phyloP scores from a whole-genome alignment of 257 asterid genomes.

The Solanum etuberosum region DNA sequence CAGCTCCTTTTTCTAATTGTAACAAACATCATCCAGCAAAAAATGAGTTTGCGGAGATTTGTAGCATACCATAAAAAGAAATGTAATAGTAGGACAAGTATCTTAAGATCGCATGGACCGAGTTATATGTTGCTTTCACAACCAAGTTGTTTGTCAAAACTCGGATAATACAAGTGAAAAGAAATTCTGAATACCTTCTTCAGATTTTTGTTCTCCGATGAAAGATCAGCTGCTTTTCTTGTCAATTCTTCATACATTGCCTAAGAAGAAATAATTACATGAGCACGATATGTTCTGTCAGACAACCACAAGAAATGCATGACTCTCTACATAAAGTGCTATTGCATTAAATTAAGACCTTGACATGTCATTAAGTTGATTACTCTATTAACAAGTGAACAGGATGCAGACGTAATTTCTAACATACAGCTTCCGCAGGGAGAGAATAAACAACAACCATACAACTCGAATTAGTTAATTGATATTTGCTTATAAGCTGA shows the following conservation, averaged over 20 bases:
- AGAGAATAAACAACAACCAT: not conserved
- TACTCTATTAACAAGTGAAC: not conserved
- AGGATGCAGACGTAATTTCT: not conserved
- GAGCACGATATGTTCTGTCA: not conserved
- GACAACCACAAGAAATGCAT: not conserved
- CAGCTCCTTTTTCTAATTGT: slow-evolving; percentile 48
- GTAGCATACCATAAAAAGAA: not conserved
- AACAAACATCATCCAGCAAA: not conserved
- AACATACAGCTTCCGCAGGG: not conserved
- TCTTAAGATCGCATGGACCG: not conserved
- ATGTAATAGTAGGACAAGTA: not conserved
- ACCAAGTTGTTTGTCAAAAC: not conserved
- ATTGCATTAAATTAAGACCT: not conserved
- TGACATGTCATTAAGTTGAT: not conserved
- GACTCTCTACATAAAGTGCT: not conserved
- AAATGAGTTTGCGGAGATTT: not conserved
- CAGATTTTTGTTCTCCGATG: slow-evolving; percentile 39
- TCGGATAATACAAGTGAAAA: not conserved
- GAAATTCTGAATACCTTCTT: slow-evolving; percentile 28
- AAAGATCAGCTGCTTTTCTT: slow-evolving; percentile 28
- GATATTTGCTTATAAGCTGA: not conserved
- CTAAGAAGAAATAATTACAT: slow-evolving; percentile 13
- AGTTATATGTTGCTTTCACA: not conserved
- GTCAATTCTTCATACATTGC: slow-evolving; percentile 40
- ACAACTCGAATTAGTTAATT: not conserved